Conservation (phyloP, 2,329 filamentous ascomycete species). For the Chaetomiaceae sp. region DNA sequence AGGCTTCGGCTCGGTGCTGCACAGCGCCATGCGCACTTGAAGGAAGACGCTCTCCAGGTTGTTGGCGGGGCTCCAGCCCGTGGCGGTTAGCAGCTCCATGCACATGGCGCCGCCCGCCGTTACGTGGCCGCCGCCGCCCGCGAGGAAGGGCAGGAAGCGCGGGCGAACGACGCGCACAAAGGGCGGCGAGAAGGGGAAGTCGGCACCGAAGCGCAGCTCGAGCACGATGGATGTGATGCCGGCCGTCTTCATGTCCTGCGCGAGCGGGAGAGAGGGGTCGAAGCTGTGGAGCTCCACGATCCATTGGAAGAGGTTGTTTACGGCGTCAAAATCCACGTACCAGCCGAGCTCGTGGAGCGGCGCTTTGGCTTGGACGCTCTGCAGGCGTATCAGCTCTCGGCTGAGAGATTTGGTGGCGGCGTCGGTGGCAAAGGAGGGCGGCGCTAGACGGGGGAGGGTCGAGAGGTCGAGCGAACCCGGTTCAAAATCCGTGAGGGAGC, state of each 20-base stretch:
- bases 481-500: constrained; percentile 44
- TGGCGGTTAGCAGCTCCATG: constrained; percentile 78
- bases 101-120: constrained; percentile 76
- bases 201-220: constrained; percentile 72
- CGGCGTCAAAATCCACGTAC: constrained; percentile 64
- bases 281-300: constrained; percentile 86
- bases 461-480: constrained; percentile 59
- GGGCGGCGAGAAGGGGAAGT: constrained; percentile 72
- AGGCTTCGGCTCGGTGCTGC: constrained; percentile 59
- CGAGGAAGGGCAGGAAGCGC: constrained; percentile 63
- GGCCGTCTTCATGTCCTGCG: constrained; percentile 62
- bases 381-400: constrained; percentile 56
- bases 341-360: constrained; percentile 67
- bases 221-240: constrained; percentile 64
- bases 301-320: constrained; percentile 82
- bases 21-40: constrained; percentile 73
- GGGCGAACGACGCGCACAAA: constrained; percentile 81
- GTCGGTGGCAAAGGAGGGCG: constrained; percentile 59
- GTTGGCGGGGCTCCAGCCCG: constrained; percentile 69
- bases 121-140: constrained; percentile 79
- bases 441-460: constrained; percentile 57
- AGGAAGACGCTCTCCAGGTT: constrained; percentile 74
- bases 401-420: constrained; percentile 57
- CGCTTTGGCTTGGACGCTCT: constrained; percentile 56
- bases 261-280: constrained; percentile 60